These are phyloP conservation scores for Didymella arachidicola DNA, from an alignment of 2,329 filamentous ascomycete species.

Conservation along the genomic window DNA sequence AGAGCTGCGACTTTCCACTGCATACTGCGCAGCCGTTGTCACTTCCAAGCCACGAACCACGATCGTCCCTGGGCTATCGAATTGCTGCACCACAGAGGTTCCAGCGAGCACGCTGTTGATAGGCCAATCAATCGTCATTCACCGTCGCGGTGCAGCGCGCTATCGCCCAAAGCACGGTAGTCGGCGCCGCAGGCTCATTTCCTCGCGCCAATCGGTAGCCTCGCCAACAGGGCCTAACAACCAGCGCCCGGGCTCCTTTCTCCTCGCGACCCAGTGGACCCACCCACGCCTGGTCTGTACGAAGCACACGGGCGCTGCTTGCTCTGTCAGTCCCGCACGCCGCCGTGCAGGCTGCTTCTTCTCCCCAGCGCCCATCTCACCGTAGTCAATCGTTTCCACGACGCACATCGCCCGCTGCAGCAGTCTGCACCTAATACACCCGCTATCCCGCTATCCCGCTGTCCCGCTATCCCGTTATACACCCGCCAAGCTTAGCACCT, in stretches of 20 bases:
- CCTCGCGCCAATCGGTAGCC: constrained; percentile 20
- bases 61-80: constrained; percentile 13
- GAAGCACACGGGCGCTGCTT: constrained; percentile 21
- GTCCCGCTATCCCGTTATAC: constrained; percentile 23
- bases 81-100: constrained; percentile 8
- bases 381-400: constrained; percentile 51
- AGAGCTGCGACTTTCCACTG: constrained; percentile 5
- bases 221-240: constrained; percentile 20
- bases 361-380: constrained; percentile 39
- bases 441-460: constrained; percentile 21
- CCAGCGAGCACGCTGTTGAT: constrained; percentile 7
- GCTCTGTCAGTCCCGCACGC: constrained; percentile 24
- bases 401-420: constrained; percentile 24
- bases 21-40: constrained; percentile 8
- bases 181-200: constrained; percentile 5
- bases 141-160: constrained; percentile 7
- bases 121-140: constrained; percentile 14
- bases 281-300: constrained; percentile 13
- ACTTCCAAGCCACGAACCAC: constrained; percentile 4
- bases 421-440: constrained; percentile 28
- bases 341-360: constrained; percentile 29
- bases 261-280: constrained; percentile 6
- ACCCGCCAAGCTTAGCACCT: constrained; percentile 32
- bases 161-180: constrained; percentile 14
- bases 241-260: constrained; percentile 24